Conservation (phyloP, 2,329 filamentous ascomycete genomes). For the Pseudofabraea citricarpa region DNA sequence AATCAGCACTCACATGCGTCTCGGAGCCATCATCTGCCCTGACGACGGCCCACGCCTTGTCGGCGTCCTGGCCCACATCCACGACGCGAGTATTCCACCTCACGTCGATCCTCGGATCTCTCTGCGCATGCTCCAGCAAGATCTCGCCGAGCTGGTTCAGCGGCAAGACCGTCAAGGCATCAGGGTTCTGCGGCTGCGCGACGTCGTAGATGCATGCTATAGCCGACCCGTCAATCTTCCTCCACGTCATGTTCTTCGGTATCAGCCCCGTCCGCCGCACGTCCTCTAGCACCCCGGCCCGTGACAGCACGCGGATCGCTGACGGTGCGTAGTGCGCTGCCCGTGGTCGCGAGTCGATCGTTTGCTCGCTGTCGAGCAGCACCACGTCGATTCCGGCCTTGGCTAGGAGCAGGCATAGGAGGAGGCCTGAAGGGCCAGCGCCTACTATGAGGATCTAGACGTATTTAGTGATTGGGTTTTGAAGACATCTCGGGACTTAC, state of each 20-base stretch:
- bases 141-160: slow-evolving; percentile 38
- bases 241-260: slow-evolving; percentile 38
- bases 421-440: slow-evolving; percentile 44
- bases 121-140: slow-evolving; percentile 33
- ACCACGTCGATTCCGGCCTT: slow-evolving; percentile 44
- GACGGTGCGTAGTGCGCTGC: slow-evolving; percentile 58
- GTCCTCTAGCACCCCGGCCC: slow-evolving; percentile 55
- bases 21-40: slow-evolving; percentile 29
- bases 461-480: too few species aligned
- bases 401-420: slow-evolving; percentile 47
- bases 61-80: slow-evolving; percentile 41
- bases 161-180: slow-evolving; percentile 38
- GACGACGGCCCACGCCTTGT: slow-evolving; percentile 38
- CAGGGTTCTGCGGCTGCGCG: slow-evolving; percentile 23
- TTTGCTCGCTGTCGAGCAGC: slow-evolving; percentile 48
- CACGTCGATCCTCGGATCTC: slow-evolving; percentile 29
- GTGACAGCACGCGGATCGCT: slow-evolving; percentile 50
- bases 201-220: slow-evolving; percentile 27
- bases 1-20: slow-evolving; percentile 40
- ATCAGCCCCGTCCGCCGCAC: slow-evolving; percentile 37
- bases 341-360: slow-evolving; percentile 54
- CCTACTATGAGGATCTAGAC: slow-evolving; percentile 41
- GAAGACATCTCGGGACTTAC: too few species aligned
- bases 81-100: slow-evolving; percentile 44
- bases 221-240: slow-evolving; percentile 32